Base-by-base conservation (phyloP, 768 basidiomycete genomes). In the Kwoniella bestiolae region DNA sequence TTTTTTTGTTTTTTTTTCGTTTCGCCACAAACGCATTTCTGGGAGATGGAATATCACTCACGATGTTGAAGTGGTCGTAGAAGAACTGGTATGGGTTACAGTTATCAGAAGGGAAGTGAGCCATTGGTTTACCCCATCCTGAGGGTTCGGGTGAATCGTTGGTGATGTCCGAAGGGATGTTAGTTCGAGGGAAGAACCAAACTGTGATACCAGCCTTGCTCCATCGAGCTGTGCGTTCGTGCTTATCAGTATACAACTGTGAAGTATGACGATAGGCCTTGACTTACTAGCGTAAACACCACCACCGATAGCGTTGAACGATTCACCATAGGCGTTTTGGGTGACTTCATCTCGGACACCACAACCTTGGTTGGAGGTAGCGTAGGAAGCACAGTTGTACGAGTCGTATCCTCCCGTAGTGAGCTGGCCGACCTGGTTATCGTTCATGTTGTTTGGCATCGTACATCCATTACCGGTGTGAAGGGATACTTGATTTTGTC, bases 271-370 rank as follows among this genome's bases (percentile, higher is more conserved):
- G 4, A 16, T 28, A 41, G 29, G 7, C n/a, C 9, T n/a, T 5
- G 14, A 86, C 91, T 80, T 75, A 93, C 91, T 91, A 56, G 90
- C 90, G 82, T 92, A 95, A 56, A 92, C 90, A 71, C 94, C 94
- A 49, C 94, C 94, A 9, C 87, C 87, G 70, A 85, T 88, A n/a
- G 76, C 79, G 80, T 97, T 97, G 84, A 94, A 97, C 12, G 84
- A 87, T n/a, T 85, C 80, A n/a, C 94, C 94, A 76, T 90, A 95
- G 2, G 89, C 88, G 64, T 86, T 87, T 57, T 80, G 82, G 56
- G 84, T 83, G 32, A 79, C 77, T 34, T 63, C 25, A 8, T 88
- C 86, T 9, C 89, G 87, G 41, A 90, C 84, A 8, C 94, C 93
- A 78, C 94, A 97, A 63, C 79, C 80, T 57, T 81, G 79, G 72